Conservation (phyloP, 2,329 filamentous ascomycete genomes). For the Ophiosphaerella herpotricha region DNA sequence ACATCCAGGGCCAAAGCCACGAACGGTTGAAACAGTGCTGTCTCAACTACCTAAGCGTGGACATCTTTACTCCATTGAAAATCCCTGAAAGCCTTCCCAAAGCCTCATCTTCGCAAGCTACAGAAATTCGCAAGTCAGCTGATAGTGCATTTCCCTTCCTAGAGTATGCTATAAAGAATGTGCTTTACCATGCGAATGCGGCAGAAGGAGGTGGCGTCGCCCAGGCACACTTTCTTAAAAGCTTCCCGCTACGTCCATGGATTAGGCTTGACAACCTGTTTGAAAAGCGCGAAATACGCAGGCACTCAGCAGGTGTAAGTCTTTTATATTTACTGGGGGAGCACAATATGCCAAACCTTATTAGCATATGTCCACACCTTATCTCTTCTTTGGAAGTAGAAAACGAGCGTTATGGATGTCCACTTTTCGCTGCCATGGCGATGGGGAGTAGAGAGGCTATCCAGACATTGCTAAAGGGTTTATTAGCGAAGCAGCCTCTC, state of each 20-base stretch:
- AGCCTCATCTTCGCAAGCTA: no score
- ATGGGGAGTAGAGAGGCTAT: no score
- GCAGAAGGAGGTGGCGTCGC: slow-evolving; percentile 34
- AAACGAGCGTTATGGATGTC: slow-evolving; percentile 38
- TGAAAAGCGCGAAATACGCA: slow-evolving; percentile 27
- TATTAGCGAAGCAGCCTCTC: no score
- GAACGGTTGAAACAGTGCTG: slow-evolving; percentile 44
- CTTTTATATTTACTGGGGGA: slow-evolving; percentile 27
- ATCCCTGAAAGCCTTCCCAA: background rate
- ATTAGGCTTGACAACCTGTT: slow-evolving; percentile 40
- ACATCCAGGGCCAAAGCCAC: slow-evolving; percentile 29
- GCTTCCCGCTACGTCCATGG: slow-evolving; percentile 38
- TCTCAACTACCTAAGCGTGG: slow-evolving; percentile 43
- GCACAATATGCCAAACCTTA: slow-evolving; percentile 28
- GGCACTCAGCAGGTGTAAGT: slow-evolving; percentile 16
- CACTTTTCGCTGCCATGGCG: slow-evolving; percentile 42
- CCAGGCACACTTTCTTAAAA: slow-evolving; percentile 17
- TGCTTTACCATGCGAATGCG: slow-evolving; percentile 50
- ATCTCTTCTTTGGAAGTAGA: slow-evolving; percentile 24
- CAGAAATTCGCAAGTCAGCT: no score
- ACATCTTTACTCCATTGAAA: slow-evolving; percentile 8
- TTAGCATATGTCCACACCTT: slow-evolving; percentile 28
- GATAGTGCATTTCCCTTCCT: slow-evolving; percentile 50
- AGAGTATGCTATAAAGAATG: slow-evolving; percentile 49
- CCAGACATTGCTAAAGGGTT: no score